Conservation (phyloP, 805 yeast species). For the Kodamaea sagamina region DNA sequence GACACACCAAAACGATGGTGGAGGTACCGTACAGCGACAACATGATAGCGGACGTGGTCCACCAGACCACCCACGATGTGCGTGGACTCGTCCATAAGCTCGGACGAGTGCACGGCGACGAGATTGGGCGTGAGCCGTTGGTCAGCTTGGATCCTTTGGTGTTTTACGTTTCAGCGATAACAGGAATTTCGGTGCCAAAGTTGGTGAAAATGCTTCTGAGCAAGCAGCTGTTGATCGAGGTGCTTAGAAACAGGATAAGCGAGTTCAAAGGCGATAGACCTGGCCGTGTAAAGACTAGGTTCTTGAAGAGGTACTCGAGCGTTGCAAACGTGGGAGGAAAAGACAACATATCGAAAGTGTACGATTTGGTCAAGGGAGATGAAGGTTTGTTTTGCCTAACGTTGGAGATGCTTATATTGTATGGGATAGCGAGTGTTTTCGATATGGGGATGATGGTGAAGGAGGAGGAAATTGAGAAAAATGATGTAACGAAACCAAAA, state of each 20-base stretch:
- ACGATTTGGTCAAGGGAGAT: conserved; percentile 8
- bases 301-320: not conserved
- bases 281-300: not conserved
- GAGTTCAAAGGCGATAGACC: not conserved
- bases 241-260: not conserved
- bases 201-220: not conserved
- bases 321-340: not conserved
- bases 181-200: not conserved
- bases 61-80: not conserved
- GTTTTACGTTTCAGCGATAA: conserved; percentile 2
- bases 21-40: not conserved
- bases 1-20: not conserved
- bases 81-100: not conserved
- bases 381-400: conserved; percentile 7
- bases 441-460: not conserved
- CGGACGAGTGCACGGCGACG: not conserved
- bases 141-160: conserved; percentile 3
- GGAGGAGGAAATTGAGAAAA: not conserved
- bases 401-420: conserved; percentile 4
- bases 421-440: not conserved
- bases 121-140: not conserved
- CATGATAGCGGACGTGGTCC: not conserved
- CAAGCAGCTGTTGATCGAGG: not conserved
- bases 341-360: not conserved
- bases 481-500: not conserved